A percentile compares a stretch with the other conserved stretches of the same genome.
Evolutionary conservation across 2,329 filamentous ascomycete species (phyloP).

Genomic region (Alternaria brassicicola): DNA sequence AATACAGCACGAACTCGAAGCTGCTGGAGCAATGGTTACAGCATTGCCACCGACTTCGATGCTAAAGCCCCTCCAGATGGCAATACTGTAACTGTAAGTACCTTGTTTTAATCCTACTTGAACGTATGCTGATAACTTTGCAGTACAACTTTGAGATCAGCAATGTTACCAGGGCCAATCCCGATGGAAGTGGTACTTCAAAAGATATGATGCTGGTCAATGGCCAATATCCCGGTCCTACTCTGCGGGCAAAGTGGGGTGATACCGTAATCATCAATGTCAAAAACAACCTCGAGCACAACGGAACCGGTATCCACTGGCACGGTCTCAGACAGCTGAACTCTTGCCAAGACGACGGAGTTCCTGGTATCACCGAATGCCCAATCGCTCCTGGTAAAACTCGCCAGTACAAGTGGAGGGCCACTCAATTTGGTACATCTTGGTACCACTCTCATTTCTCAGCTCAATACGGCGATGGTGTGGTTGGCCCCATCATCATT

Average conservation of each 20-base stretch:
- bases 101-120: not conserved
- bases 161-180: constrained; percentile 48
- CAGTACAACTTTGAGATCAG: constrained; percentile 51
- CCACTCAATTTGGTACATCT: constrained; percentile 55
- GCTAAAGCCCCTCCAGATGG: constrained; percentile 52
- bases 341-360: constrained; percentile 61
- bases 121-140: constrained; percentile 3
- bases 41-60: constrained; percentile 55
- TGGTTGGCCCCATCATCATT: constrained; percentile 49
- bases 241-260: constrained; percentile 45
- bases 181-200: constrained; percentile 48
- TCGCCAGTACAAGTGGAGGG: constrained; percentile 64
- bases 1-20: constrained; percentile 49
- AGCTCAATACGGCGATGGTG: constrained; percentile 53
- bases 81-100: constrained; percentile 38
- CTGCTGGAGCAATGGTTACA: constrained; percentile 54
- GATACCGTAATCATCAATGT: constrained; percentile 51
- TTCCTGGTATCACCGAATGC: constrained; percentile 62
- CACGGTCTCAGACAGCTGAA: constrained; percentile 54
- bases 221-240: constrained; percentile 69
- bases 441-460: constrained; percentile 55
- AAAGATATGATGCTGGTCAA: constrained; percentile 52
- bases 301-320: constrained; percentile 60
- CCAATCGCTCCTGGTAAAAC: constrained; percentile 66
- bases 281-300: constrained; percentile 48